Conservation (phyloP, 495 filamentous ascomycete genomes). For the Lindgomyces ingoldianus region DNA sequence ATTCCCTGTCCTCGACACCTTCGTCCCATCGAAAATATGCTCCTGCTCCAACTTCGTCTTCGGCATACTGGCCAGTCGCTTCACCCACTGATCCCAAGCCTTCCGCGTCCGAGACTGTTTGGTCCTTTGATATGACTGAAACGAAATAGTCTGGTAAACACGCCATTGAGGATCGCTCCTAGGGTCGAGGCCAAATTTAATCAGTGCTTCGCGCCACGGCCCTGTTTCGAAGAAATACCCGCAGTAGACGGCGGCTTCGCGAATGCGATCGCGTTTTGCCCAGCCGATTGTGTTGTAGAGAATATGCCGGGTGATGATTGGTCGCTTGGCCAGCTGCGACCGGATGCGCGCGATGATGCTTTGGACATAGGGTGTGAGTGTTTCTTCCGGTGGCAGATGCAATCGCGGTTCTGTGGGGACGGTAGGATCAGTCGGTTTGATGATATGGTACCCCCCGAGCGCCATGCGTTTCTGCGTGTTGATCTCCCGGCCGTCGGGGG, state of each 20-base stretch:
- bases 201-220: conserved; percentile 84
- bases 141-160: conserved; percentile 83
- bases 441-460: conserved; percentile 50
- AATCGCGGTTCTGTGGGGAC: conserved; percentile 58
- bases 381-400: conserved; percentile 51
- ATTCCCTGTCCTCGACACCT: conserved; percentile 69
- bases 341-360: conserved; percentile 60
- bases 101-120: background rate
- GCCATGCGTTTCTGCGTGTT: conserved; percentile 16
- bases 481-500: background rate
- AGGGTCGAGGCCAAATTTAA: conserved; percentile 84
- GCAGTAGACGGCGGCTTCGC: conserved; percentile 69
- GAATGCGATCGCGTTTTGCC: conserved; percentile 54
- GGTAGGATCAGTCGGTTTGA: conserved; percentile 57
- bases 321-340: conserved; percentile 65
- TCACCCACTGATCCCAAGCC: background rate
- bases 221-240: conserved; percentile 88
- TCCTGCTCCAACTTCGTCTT: conserved; percentile 35
- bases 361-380: conserved; percentile 55
- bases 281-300: conserved; percentile 63
- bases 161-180: conserved; percentile 71
- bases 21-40: conserved; percentile 80
- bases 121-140: conserved; percentile 51
- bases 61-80: background rate
- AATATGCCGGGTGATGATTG: conserved; percentile 82